phyloP scores from a whole-genome alignment of 768 basidiomycete species.

The Boletus subparvulus region DNA sequence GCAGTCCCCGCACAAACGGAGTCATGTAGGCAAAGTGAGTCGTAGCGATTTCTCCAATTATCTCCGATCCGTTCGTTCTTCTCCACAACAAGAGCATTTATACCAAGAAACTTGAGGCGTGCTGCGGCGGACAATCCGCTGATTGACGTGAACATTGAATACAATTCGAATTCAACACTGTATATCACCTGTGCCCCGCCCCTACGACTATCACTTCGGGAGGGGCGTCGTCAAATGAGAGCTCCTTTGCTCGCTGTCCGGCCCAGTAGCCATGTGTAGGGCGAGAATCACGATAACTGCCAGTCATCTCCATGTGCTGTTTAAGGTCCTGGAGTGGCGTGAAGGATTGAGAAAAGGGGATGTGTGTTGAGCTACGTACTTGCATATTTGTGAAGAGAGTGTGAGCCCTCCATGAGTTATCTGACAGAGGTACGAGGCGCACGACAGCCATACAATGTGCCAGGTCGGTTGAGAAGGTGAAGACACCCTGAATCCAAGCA shows the following conservation, averaged over 20 bases:
- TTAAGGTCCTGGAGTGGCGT: neutral
- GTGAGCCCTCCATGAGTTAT: slow-evolving; percentile 55
- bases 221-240: neutral
- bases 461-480: slow-evolving; percentile 1
- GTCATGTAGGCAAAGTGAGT: slow-evolving; percentile 54
- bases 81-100: slow-evolving; percentile 55
- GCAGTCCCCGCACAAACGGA: slow-evolving; percentile 32
- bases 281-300: neutral
- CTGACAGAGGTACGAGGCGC: slow-evolving; percentile 39
- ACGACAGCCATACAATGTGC: slow-evolving; percentile 4
- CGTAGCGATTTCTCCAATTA: slow-evolving; percentile 56
- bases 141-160: neutral
- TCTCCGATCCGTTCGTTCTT: slow-evolving; percentile 50
- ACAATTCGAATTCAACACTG: slow-evolving; percentile 43
- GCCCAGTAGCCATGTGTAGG: slow-evolving; percentile 1
- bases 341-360: neutral
- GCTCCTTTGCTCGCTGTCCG: neutral
- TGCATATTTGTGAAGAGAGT: slow-evolving; percentile 60
- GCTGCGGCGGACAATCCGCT: slow-evolving; percentile 42
- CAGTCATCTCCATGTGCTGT: slow-evolving; percentile 42
- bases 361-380: neutral
- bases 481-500: slow-evolving; percentile 38
- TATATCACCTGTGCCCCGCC: slow-evolving; percentile 50
- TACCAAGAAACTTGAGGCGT: slow-evolving; percentile 55
- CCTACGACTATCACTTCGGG: slow-evolving; percentile 54